These are phyloP conservation scores for Leishmania aethiopica DNA, from an alignment of 208 protist genomes.

Conservation along the genomic window DNA sequence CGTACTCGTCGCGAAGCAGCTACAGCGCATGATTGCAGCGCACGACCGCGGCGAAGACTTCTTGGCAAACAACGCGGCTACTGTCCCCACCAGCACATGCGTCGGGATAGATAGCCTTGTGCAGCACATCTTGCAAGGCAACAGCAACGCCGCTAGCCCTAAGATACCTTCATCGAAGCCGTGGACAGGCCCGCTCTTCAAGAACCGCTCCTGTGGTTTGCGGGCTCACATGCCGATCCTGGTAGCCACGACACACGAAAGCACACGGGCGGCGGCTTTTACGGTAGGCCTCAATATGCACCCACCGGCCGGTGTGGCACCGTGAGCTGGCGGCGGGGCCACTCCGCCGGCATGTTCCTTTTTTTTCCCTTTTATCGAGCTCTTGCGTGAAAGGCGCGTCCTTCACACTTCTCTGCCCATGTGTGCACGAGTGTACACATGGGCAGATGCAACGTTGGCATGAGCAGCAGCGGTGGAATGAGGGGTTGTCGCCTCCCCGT, in stretches of 20 bases:
- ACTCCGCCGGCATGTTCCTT: not conserved
- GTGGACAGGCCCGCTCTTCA: constrained; percentile 45
- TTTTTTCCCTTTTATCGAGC: not conserved
- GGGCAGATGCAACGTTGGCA: not conserved
- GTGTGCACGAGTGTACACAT: not conserved
- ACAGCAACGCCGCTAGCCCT: not conserved
- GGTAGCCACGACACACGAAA: constrained; percentile 58
- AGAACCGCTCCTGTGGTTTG: constrained; percentile 44
- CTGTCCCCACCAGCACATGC: not conserved
- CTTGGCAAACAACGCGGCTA: not conserved
- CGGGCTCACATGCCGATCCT: constrained; percentile 55
- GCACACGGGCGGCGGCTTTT: constrained; percentile 55
- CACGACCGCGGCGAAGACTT: constrained; percentile 28
- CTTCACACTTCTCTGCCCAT: not conserved
- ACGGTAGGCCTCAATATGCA: constrained; percentile 64
- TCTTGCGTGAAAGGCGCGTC: not conserved
- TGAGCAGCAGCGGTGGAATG: not conserved
- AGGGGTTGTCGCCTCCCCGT: not conserved
- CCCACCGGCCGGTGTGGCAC: constrained; percentile 39
- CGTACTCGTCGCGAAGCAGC: constrained; percentile 62
- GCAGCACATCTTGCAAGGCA: constrained; percentile 33
- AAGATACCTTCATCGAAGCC: not conserved
- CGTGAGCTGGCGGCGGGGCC: not conserved
- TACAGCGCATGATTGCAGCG: constrained; percentile 41
- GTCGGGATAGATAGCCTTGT: constrained; percentile 39